These are phyloP conservation scores for Aphanomyces astaci DNA, from an alignment of 352 stramenopile genomes.

Conservation along the genomic window DNA sequence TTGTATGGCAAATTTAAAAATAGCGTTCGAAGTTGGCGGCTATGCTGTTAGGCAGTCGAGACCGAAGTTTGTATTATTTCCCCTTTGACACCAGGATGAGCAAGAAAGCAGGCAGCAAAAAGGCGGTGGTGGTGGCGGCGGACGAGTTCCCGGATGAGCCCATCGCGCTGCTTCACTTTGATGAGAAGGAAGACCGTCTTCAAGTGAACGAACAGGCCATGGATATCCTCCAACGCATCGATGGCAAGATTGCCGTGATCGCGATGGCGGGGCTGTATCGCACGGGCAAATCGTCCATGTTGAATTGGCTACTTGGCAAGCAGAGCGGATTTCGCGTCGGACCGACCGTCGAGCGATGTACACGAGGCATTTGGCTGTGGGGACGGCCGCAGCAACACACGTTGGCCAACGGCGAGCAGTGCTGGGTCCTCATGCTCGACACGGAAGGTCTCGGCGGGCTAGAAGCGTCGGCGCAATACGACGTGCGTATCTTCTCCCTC, in stretches of 20 bases:
- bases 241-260: slow-evolving; percentile 68
- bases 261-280: slow-evolving; percentile 82
- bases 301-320: slow-evolving; percentile 78
- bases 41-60: not conserved
- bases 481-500: slow-evolving; percentile 82
- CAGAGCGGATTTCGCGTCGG: slow-evolving; percentile 69
- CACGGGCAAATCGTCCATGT: slow-evolving; percentile 81
- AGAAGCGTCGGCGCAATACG: slow-evolving; percentile 79
- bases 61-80: not conserved
- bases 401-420: slow-evolving; percentile 56
- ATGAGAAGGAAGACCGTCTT: slow-evolving; percentile 68
- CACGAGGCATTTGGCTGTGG: slow-evolving; percentile 83
- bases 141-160: slow-evolving; percentile 62
- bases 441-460: slow-evolving; percentile 80
- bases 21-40: not conserved
- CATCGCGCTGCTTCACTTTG: slow-evolving; percentile 81
- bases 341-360: slow-evolving; percentile 75
- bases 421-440: slow-evolving; percentile 81
- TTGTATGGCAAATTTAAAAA: not conserved
- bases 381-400: slow-evolving; percentile 48
- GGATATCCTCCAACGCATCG: slow-evolving; percentile 53
- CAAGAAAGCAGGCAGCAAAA: slow-evolving; percentile 16
- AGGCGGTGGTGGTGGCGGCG: slow-evolving; percentile 19
- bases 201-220: slow-evolving; percentile 74
- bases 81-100: slow-evolving; percentile 12